A percentile compares a stretch with the other conserved stretches of the same genome.
Conservation (phyloP, 2,329 filamentous ascomycete genomes). For the Hypoxylon sp. region DNA sequence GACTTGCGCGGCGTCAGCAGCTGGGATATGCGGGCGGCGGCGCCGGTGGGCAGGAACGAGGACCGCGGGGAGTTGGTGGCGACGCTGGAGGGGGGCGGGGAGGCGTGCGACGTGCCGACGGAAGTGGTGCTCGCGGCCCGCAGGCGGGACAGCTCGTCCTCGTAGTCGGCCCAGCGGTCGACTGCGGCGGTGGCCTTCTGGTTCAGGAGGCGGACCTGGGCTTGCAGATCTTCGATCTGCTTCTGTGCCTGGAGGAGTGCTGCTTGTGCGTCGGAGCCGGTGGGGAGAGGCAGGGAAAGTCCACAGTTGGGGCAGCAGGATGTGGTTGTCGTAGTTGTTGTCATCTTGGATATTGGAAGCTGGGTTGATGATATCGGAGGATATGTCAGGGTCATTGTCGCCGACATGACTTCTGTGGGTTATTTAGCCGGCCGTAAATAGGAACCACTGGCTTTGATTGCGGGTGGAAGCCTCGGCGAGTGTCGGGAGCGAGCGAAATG, state of each 20-base stretch:
- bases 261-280: conserved; percentile 54
- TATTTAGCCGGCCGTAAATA: conserved; percentile 15
- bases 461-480: conserved; percentile 3
- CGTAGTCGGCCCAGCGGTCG: conserved; percentile 81
- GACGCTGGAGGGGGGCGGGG: conserved; percentile 36
- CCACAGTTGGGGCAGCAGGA: conserved; percentile 69
- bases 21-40: conserved; percentile 54
- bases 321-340: conserved; percentile 44
- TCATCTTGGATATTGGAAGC: conserved; percentile 34
- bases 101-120: conserved; percentile 45
- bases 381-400: conserved; percentile 51
- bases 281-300: conserved; percentile 54
- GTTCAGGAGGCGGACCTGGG: conserved; percentile 78
- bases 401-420: conserved; percentile 34
- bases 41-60: conserved; percentile 53
- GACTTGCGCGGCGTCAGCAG: conserved; percentile 54
- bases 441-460: conserved; percentile 3
- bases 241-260: conserved; percentile 69
- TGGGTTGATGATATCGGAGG: conserved; percentile 40
- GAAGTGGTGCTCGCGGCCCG: conserved; percentile 58
- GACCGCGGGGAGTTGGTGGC: conserved; percentile 48
- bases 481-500: background rate
- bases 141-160: conserved; percentile 79
- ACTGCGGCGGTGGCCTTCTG: conserved; percentile 77
- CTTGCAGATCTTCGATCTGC: conserved; percentile 78